A percentile compares a stretch with the other conserved stretches of the same genome.
Conservation (phyloP, 768 basidiomycete genomes). For the Hortiboletus campestris region DNA sequence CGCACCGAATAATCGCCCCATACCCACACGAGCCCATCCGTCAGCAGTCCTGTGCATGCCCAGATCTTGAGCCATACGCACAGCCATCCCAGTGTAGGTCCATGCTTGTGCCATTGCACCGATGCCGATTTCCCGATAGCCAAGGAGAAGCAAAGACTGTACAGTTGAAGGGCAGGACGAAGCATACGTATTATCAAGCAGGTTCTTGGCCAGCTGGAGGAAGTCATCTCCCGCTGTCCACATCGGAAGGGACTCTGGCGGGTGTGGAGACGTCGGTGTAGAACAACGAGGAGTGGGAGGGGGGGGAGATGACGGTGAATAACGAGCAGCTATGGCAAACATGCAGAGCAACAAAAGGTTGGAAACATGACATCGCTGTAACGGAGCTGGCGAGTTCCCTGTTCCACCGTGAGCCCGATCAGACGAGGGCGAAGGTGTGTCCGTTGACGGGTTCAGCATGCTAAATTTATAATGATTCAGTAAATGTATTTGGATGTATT, state of each 20-base stretch:
- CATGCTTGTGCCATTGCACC: constrained; percentile 88
- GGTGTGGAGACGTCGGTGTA: constrained; percentile 33
- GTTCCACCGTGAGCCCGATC: constrained; percentile 16
- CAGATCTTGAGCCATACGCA: constrained; percentile 90
- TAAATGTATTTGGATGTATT: background rate
- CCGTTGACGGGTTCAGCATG: constrained; percentile 24
- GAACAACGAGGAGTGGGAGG: constrained; percentile 30
- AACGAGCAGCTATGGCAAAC: constrained; percentile 80
- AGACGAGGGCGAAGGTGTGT: constrained; percentile 33
- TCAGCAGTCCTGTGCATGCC: constrained; percentile 82
- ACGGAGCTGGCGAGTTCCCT: constrained; percentile 33
- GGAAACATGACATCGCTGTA: constrained; percentile 49
- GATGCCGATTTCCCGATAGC: constrained; percentile 83
- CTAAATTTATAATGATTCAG: constrained; percentile 10
- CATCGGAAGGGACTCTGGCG: constrained; percentile 56
- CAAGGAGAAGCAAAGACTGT: constrained; percentile 77
- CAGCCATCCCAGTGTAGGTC: constrained; percentile 84
- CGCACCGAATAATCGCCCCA: constrained; percentile 56
- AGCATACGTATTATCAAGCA: constrained; percentile 67
- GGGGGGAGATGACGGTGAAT: constrained; percentile 37
- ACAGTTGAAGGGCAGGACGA: constrained; percentile 72
- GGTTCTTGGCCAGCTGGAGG: constrained; percentile 60
- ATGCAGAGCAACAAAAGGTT: constrained; percentile 76
- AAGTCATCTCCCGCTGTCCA: constrained; percentile 80
- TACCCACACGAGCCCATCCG: constrained; percentile 63